These are phyloP conservation scores for Suillus alpinus DNA, from an alignment of 768 basidiomycete species.

Conservation along the genomic window DNA sequence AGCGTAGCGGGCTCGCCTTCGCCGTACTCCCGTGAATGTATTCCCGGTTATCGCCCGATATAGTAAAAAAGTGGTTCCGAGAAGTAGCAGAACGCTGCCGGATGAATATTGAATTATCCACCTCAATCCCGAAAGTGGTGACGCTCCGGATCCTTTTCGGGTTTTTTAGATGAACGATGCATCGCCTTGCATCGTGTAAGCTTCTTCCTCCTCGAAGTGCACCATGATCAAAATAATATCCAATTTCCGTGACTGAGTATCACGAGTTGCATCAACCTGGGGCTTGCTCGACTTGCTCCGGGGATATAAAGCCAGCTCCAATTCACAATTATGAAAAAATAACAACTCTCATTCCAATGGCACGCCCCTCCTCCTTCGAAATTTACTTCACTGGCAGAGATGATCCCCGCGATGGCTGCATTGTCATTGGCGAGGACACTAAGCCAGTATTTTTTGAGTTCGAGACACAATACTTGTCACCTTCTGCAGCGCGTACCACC, in stretches of 20 bases:
- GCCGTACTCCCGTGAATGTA: not conserved
- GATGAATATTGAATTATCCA: not conserved
- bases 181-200: not conserved
- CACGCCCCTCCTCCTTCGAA: conserved; percentile 43
- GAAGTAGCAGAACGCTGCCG: not conserved
- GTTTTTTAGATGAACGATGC: conserved; percentile 1
- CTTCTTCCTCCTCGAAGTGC: conserved; percentile 38
- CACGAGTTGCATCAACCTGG: conserved; percentile 50
- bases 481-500: conserved; percentile 25
- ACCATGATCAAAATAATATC: conserved; percentile 47
- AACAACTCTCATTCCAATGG: conserved; percentile 23
- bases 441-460: conserved; percentile 64
- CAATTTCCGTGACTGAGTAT: conserved; percentile 48
- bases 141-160: conserved; percentile 2
- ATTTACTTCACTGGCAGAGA: conserved; percentile 70
- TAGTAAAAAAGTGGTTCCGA: conserved; percentile 1
- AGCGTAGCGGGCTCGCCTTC: too few species aligned
- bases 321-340: conserved; percentile 2
- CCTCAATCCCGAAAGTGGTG: not conserved
- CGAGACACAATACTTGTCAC: conserved; percentile 43
- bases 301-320: conserved; percentile 26
- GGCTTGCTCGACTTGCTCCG: conserved; percentile 11
- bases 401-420: conserved; percentile 62
- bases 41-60: not conserved
- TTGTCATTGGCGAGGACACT: conserved; percentile 64